Conservation (phyloP, 495 filamentous ascomycete species). For the Penicillium canariense region DNA sequence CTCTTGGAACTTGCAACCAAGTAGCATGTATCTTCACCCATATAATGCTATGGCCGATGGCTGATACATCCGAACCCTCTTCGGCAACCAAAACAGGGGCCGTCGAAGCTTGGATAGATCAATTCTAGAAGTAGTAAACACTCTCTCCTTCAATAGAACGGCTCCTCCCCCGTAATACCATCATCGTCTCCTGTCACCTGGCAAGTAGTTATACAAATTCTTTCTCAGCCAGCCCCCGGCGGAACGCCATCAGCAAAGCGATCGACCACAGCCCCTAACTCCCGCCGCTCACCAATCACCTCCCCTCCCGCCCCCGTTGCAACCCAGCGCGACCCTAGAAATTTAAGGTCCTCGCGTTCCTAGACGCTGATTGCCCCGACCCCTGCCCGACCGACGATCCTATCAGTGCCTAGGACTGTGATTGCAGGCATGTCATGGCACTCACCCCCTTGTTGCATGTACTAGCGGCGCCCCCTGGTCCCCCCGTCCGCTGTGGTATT, state of each 20-base stretch:
- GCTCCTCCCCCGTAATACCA: background rate
- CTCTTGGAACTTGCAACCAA: no score
- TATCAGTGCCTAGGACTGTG: background rate
- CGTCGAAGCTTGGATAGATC: no score
- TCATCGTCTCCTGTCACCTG: background rate
- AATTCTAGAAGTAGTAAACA: no score
- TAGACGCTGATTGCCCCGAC: constrained; percentile 4
- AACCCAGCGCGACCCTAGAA: constrained; percentile 10
- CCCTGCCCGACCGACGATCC: constrained; percentile 2
- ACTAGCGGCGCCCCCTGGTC: background rate
- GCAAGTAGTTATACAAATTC: background rate
- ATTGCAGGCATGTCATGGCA: constrained; percentile 2
- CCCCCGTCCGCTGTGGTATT: background rate
- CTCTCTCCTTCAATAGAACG: no score
- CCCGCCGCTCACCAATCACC: constrained; percentile 9
- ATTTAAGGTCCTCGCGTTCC: background rate
- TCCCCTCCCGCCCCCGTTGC: constrained; percentile 6
- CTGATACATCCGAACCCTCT: no score
- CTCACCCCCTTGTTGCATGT: background rate
- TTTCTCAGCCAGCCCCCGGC: background rate
- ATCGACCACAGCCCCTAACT: constrained; percentile 8
- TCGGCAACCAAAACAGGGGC: no score
- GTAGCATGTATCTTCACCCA: no score
- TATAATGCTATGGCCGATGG: no score
- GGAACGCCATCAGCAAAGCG: constrained; percentile 3